Conservation (phyloP, 2,329 filamentous ascomycete genomes). For the Lachnellula cervina region DNA sequence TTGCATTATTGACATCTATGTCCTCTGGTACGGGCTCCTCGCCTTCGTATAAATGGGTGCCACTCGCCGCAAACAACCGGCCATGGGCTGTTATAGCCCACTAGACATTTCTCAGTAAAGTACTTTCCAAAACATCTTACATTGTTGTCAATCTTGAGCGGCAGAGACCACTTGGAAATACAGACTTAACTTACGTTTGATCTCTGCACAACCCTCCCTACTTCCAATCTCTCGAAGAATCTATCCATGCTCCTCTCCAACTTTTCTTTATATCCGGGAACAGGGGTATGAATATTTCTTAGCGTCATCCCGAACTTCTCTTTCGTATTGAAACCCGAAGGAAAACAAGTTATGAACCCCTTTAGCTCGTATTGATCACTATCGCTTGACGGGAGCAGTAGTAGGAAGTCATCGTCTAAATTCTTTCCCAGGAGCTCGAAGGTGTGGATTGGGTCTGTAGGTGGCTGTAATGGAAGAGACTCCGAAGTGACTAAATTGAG, state of each 20-base stretch:
- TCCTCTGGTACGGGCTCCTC: conserved; percentile 33
- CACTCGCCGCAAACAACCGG: conserved; percentile 35
- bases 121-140: neutral
- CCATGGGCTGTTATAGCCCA: conserved; percentile 43
- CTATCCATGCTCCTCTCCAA: conserved; percentile 56
- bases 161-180: neutral
- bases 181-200: conserved; percentile 37
- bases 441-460: conserved; percentile 34
- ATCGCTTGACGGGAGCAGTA: conserved; percentile 45
- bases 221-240: conserved; percentile 50
- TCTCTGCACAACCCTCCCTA: conserved; percentile 50
- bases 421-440: conserved; percentile 46
- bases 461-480: conserved; percentile 35
- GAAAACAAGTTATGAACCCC: conserved; percentile 52
- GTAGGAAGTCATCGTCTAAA: conserved; percentile 56
- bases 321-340: conserved; percentile 52
- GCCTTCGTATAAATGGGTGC: conserved; percentile 39
- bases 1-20: conserved; percentile 41
- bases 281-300: conserved; percentile 51
- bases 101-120: conserved; percentile 5
- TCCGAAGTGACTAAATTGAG: conserved; percentile 43
- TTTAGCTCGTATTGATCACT: conserved; percentile 45
- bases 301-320: conserved; percentile 49
- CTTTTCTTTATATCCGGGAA: conserved; percentile 53
- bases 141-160: neutral